A percentile compares a stretch with the other conserved stretches of the same genome.
Conservation (phyloP, 2,329 filamentous ascomycete species). For the Verticillium isaacii region DNA sequence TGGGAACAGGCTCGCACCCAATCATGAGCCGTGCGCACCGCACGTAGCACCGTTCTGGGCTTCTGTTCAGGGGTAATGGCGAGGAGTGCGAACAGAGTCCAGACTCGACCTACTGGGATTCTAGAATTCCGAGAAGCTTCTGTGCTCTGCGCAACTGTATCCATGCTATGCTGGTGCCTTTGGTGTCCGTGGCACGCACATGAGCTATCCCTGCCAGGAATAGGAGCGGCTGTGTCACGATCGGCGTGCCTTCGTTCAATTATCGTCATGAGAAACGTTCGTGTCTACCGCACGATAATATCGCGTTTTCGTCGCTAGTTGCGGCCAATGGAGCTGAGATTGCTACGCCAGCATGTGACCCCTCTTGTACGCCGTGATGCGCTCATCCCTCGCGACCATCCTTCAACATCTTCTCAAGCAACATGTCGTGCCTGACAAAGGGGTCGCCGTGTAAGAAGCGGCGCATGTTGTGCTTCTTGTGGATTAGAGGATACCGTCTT, state of each 20-base stretch:
- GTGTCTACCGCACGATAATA: background rate
- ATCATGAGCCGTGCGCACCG: background rate
- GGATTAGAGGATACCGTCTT: background rate
- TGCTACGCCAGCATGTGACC: background rate
- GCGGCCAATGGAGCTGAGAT: background rate
- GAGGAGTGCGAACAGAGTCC: background rate
- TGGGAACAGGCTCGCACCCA: background rate
- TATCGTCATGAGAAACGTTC: background rate
- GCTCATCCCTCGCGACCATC: background rate
- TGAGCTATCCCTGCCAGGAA: no score
- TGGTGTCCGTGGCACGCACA: background rate
- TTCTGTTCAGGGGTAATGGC: background rate
- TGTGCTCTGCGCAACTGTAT: background rate
- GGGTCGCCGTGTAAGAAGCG: background rate
- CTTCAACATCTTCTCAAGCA: background rate
- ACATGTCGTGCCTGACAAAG: background rate
- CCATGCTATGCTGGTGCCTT: background rate
- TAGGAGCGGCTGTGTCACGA: background rate
- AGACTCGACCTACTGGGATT: background rate
- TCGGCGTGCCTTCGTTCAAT: background rate
- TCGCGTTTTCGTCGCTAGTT: slow-evolving; percentile 2
- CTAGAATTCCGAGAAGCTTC: background rate
- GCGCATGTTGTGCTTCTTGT: background rate
- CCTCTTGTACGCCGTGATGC: background rate
- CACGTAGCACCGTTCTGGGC: background rate